Base-by-base conservation (phyloP, 345 rosid species). In the Bretschneidera sinensis region DNA sequence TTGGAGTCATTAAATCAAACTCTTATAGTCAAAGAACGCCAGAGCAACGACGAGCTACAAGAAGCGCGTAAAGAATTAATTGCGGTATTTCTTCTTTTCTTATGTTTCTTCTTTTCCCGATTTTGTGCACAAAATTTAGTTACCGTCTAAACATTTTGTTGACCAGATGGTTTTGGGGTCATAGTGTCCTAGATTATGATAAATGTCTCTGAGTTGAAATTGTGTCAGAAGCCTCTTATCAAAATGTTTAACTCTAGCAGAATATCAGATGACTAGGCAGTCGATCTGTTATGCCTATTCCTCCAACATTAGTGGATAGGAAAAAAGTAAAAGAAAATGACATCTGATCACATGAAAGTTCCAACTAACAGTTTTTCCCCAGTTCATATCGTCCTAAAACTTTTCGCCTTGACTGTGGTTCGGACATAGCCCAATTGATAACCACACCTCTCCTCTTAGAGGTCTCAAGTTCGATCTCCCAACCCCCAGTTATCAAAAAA, bases 11-110 rank as follows among this genome's bases (percentile, higher is more conserved):
- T 83, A 51, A 80, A 75, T 67, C 57, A 17, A 8, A 21, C 74
- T 54, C 88, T 83, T 28, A 43, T 77, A 15, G 45, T 55, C 4
- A 75, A 80, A 74, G 88, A 83, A 64, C 85, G 83, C 21, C 71
- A 64, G 64, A 80, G 88, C 79, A 80, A 83, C 57, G 83, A 83
- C 69, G 85, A 79, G 62, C 72, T 80, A 4, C 79, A 73, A 64
- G 73, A 75, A 54, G 83, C 85, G 33, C 80, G 84, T 1, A 79
- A 77, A 72, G 66, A 18, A 24, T 60, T 76, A 64, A 74, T 79
- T 17, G 39, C 24, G 80, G 80, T 72, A 72, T 54, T 17, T 14
- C 20, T 21, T 2, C 22, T 48, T 48, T 48, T 48, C 49, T 20
- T 48, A 17, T 48, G 4, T 48, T 48, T 11, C 5, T 5, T 45